phyloP scores from a whole-genome alignment of 345 rosid species.

The Eutrema yunnanense region DNA sequence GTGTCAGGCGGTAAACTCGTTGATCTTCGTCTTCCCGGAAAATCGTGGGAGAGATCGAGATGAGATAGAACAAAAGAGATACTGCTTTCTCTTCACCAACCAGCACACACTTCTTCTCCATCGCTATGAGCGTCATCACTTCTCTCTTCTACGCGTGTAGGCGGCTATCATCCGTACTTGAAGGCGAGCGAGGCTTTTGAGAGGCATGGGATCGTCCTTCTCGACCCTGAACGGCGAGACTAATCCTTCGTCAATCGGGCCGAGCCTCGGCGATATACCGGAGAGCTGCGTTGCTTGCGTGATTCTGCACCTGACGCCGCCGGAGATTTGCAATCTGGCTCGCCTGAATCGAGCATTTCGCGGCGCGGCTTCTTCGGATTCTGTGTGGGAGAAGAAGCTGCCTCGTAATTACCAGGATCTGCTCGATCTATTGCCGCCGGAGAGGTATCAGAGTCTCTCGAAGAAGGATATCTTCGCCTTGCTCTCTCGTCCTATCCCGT shows the following conservation, averaged over 20 bases:
- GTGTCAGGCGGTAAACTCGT: background rate
- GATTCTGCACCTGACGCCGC: conserved; percentile 64
- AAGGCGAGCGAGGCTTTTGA: background rate
- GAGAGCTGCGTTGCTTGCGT: conserved; percentile 96
- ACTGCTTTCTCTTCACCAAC: background rate
- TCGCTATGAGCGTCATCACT: background rate
- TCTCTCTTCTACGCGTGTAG: background rate
- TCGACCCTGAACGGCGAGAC: conserved; percentile 56
- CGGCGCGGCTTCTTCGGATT: conserved; percentile 86
- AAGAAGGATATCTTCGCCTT: conserved; percentile 76
- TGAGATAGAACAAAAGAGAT: background rate
- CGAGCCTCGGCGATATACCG: conserved; percentile 88
- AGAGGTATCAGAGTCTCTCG: conserved; percentile 43
- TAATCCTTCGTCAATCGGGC: conserved; percentile 39
- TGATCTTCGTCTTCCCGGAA: background rate
- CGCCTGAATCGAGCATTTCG: conserved; percentile 72
- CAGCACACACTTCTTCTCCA: background rate
- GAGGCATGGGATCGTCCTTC: conserved; percentile 70
- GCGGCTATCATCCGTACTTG: background rate
- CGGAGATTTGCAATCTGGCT: conserved; percentile 94
- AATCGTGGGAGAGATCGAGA: background rate
- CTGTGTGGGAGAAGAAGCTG: conserved; percentile 80
- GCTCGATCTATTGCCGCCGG: conserved; percentile 58
- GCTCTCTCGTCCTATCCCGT: conserved; percentile 61
- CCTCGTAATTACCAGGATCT: conserved; percentile 65